These are phyloP conservation scores for Helicocarpus griseus DNA, from an alignment of 2,329 filamentous ascomycete genomes.

Conservation along the genomic window DNA sequence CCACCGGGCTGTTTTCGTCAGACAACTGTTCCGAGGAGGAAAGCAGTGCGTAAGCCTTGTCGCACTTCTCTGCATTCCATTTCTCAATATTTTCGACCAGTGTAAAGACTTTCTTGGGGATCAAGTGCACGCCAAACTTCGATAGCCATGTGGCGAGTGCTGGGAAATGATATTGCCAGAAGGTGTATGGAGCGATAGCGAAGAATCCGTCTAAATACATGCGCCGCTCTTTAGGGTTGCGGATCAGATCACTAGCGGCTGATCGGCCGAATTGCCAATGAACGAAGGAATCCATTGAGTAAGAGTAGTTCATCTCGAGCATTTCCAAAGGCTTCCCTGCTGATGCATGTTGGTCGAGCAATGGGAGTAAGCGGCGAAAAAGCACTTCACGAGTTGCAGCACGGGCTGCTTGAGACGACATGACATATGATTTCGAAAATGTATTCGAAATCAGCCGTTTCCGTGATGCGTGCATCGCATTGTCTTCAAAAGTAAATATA, in stretches of 20 bases:
- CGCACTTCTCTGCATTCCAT: conserved; percentile 49
- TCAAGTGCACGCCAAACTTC: conserved; percentile 39
- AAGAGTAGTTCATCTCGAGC: background rate
- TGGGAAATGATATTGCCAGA: background rate
- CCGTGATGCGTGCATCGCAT: conserved; percentile 51
- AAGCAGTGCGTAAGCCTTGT: conserved; percentile 22
- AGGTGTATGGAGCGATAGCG: background rate
- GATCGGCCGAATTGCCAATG: background rate
- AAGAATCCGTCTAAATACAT: background rate
- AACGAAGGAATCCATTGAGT: background rate
- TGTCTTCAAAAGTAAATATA: conserved; percentile 55
- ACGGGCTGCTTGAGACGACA: conserved; percentile 28
- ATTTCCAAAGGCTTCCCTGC: background rate
- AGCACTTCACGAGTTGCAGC: conserved; percentile 37
- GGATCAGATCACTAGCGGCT: background rate
- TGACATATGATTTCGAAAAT: conserved; percentile 64
- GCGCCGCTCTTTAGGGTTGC: background rate
- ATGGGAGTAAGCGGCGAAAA: conserved; percentile 48
- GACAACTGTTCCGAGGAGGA: background rate
- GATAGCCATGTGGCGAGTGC: conserved; percentile 55
- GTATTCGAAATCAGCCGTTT: conserved; percentile 65
- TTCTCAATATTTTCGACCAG: conserved; percentile 48
- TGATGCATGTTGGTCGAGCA: conserved; percentile 23
- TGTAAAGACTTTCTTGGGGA: conserved; percentile 45
- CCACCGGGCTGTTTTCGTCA: conserved; percentile 15